phyloP scores from a whole-genome alignment of 768 basidiomycete species.

The Boletus rex-veris region DNA sequence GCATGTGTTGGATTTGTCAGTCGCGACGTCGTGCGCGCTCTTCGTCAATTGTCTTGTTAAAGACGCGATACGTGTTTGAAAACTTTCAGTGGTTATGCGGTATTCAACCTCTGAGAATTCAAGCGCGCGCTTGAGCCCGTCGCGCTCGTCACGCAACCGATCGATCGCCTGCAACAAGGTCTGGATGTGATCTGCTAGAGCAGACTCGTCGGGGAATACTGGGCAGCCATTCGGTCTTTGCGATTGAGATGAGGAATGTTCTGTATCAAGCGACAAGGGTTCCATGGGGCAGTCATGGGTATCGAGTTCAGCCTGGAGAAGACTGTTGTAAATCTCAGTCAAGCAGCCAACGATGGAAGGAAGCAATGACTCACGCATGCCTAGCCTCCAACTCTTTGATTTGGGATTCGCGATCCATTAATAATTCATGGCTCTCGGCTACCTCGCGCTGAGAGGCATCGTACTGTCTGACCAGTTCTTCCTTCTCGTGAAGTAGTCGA shows the following conservation, averaged over 20 bases:
- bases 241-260: neutral
- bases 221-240: neutral
- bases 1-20: neutral
- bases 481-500: conserved; percentile 53
- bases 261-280: neutral
- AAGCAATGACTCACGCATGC: conserved; percentile 25
- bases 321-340: conserved; percentile 10
- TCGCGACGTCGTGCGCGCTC: conserved; percentile 17
- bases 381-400: conserved; percentile 22
- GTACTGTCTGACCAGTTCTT: conserved; percentile 44
- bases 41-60: conserved; percentile 25
- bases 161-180: conserved; percentile 59
- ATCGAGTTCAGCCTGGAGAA: conserved; percentile 21
- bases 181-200: conserved; percentile 43
- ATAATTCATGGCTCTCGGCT: conserved; percentile 17
- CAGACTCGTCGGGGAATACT: conserved; percentile 18
- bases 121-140: conserved; percentile 57
- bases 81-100: conserved; percentile 56
- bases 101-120: conserved; percentile 69
- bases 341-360: neutral
- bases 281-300: neutral
- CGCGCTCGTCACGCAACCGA: conserved; percentile 66
- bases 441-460: conserved; percentile 37
- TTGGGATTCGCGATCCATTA: conserved; percentile 22
- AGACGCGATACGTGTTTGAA: conserved; percentile 48